Evolutionary conservation across 2,329 filamentous ascomycete genomes (phyloP).

Genomic region (Venturia pyrina): DNA sequence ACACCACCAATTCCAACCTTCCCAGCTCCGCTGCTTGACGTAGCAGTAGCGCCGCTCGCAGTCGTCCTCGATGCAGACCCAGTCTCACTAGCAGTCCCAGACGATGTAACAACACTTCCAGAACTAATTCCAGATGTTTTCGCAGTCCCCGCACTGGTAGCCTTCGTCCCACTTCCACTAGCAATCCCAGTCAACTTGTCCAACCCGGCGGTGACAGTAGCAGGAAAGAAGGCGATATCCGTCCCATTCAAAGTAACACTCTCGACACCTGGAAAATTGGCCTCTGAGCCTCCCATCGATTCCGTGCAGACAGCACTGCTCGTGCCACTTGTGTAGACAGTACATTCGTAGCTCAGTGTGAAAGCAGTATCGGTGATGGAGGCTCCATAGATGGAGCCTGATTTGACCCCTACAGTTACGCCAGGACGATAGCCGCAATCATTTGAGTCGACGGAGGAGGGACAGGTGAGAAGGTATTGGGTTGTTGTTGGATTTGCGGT

Average conservation of each 20-base stretch:
- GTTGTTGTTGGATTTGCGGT: slow-evolving; percentile 9
- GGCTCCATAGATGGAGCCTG: slow-evolving; percentile 8
- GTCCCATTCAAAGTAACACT: slow-evolving; percentile 15
- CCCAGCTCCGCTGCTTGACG: not conserved
- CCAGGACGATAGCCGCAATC: slow-evolving; percentile 13
- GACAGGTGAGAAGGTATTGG: slow-evolving; percentile 10
- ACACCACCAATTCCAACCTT: not conserved
- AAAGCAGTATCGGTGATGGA: slow-evolving; percentile 13
- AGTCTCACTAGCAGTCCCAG: not conserved
- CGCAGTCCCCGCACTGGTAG: not conserved
- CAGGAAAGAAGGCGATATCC: slow-evolving; percentile 11
- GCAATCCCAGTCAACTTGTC: slow-evolving; percentile 14
- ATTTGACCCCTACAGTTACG: slow-evolving; percentile 15
- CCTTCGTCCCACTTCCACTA: not conserved
- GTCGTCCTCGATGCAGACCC: not conserved
- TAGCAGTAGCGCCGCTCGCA: not conserved
- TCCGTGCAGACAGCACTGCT: slow-evolving; percentile 18
- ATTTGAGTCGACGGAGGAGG: slow-evolving; percentile 6
- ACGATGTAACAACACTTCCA: not conserved
- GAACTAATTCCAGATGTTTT: not conserved
- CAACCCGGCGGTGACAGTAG: slow-evolving; percentile 14
- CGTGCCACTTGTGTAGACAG: slow-evolving; percentile 9
- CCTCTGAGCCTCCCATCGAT: slow-evolving; percentile 18
- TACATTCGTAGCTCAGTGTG: slow-evolving; percentile 18
- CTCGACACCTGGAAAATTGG: slow-evolving; percentile 19